phyloP scores from a whole-genome alignment of 371 early-diverging fungal genomes.

The Lichtheimia hyalospora region DNA sequence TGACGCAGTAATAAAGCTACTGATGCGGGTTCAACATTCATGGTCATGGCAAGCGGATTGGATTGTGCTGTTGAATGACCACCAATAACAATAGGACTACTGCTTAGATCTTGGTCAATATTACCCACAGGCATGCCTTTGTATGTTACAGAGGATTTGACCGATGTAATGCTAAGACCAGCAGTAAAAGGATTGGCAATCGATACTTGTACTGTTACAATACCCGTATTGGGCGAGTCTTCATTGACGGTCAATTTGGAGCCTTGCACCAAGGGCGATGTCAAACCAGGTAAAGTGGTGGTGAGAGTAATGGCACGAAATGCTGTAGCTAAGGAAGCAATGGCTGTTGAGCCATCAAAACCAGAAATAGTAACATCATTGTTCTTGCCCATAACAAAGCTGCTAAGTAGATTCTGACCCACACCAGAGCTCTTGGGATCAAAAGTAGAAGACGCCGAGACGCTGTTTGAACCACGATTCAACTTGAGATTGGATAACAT shows the following conservation, averaged over 20 bases:
- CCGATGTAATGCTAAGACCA: slow-evolving; percentile 48
- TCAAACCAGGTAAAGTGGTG: slow-evolving; percentile 55
- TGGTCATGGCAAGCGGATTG: slow-evolving; percentile 28
- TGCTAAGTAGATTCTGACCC: slow-evolving; percentile 50
- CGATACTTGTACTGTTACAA: slow-evolving; percentile 52
- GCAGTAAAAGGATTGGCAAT: slow-evolving; percentile 61
- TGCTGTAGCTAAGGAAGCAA: slow-evolving; percentile 48
- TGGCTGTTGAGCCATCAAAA: slow-evolving; percentile 40
- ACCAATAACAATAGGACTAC: slow-evolving; percentile 37
- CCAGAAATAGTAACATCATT: slow-evolving; percentile 50
- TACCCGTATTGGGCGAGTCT: slow-evolving; percentile 38
- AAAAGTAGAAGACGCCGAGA: slow-evolving; percentile 47
- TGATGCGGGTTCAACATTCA: slow-evolving; percentile 48
- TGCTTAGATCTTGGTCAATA: slow-evolving; percentile 48
- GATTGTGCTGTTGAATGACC: slow-evolving; percentile 38
- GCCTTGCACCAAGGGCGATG: slow-evolving; percentile 45
- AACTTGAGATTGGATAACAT: slow-evolving; percentile 45
- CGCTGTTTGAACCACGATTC: slow-evolving; percentile 48
- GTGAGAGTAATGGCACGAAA: slow-evolving; percentile 44
- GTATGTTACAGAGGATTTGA: slow-evolving; percentile 49
- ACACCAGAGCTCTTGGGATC: slow-evolving; percentile 47
- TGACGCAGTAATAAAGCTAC: slow-evolving; percentile 48
- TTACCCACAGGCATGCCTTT: slow-evolving; percentile 56
- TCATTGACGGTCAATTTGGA: slow-evolving; percentile 45
- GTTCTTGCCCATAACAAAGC: slow-evolving; percentile 55